These are phyloP conservation scores for Penicillium sp. DNA, from an alignment of 2,329 filamentous ascomycete species.

Conservation along the genomic window DNA sequence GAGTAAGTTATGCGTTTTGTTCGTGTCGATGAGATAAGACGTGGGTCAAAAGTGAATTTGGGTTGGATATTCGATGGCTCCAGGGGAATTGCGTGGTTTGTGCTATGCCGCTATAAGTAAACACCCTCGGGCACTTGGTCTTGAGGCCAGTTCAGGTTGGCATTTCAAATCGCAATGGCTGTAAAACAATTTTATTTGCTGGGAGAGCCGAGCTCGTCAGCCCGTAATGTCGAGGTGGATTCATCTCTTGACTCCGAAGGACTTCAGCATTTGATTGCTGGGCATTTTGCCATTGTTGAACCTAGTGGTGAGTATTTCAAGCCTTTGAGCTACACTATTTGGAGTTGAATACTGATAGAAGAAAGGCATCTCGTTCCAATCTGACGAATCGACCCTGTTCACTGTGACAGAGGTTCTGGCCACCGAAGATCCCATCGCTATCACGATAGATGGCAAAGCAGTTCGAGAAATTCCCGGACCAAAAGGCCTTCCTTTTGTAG, in stretches of 20 bases:
- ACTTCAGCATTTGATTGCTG: constrained; percentile 24
- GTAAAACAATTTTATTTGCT: constrained; percentile 20
- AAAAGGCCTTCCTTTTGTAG: constrained; percentile 40
- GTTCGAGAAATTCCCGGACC: constrained; percentile 26
- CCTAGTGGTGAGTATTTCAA: constrained; percentile 22
- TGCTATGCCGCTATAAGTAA: constrained; percentile 14
- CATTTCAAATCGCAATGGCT: constrained; percentile 5
- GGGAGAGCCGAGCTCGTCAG: constrained; percentile 21
- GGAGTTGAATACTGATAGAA: neutral
- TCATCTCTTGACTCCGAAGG: constrained; percentile 17
- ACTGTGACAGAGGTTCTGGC: constrained; percentile 12
- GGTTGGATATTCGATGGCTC: neutral
- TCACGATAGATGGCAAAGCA: constrained; percentile 30
- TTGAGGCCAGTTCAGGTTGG: neutral
- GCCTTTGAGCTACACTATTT: neutral
- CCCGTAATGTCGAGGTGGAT: constrained; percentile 22
- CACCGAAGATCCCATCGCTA: constrained; percentile 14
- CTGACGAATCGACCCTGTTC: constrained; percentile 7
- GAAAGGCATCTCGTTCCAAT: constrained; percentile 24
- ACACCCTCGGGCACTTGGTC: neutral
- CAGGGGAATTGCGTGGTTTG: neutral
- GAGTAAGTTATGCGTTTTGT: neutral
- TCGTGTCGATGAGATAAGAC: neutral
- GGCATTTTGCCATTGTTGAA: constrained; percentile 32
- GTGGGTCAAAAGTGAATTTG: neutral